These are phyloP conservation scores for Setomelanomma holmii DNA, from an alignment of 2,329 filamentous ascomycete species.

Conservation along the genomic window DNA sequence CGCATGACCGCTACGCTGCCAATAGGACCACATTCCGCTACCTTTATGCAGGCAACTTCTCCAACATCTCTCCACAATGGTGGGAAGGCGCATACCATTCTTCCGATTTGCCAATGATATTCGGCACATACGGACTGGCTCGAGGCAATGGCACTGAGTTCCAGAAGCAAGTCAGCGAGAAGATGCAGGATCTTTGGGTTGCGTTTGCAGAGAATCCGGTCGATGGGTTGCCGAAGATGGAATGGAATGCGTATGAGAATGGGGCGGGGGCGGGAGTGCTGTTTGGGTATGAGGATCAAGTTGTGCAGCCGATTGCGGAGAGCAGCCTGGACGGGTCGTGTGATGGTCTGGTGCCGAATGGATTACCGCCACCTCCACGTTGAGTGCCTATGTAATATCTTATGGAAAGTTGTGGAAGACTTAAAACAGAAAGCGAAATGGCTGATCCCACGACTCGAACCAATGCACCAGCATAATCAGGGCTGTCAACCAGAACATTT, in stretches of 20 bases:
- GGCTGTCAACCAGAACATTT: too few relatives aligned
- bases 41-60: constrained; percentile 47
- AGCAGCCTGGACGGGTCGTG: constrained; percentile 29
- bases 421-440: background rate
- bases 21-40: constrained; percentile 46
- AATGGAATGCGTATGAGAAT: constrained; percentile 43
- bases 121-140: constrained; percentile 43
- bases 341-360: constrained; percentile 11
- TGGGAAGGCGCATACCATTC: constrained; percentile 49
- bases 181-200: constrained; percentile 48
- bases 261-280: constrained; percentile 27
- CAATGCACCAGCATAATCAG: too few relatives aligned
- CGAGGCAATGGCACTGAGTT: constrained; percentile 35
- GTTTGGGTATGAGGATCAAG: constrained; percentile 25
- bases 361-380: constrained; percentile 8
- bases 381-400: background rate
- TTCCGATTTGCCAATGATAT: constrained; percentile 44
- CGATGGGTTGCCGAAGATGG: constrained; percentile 35
- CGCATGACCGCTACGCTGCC: constrained; percentile 28
- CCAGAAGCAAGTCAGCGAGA: constrained; percentile 39
- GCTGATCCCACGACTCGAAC: too few relatives aligned
- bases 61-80: constrained; percentile 40
- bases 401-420: background rate
- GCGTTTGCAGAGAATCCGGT: constrained; percentile 46
- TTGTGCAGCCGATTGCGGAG: constrained; percentile 25